Percentiles rank a stretch among this genome's conserved stretches.
Evolutionary conservation across 2,329 filamentous ascomycete genomes (phyloP).

Genomic region (Botrytis medusae): DNA sequence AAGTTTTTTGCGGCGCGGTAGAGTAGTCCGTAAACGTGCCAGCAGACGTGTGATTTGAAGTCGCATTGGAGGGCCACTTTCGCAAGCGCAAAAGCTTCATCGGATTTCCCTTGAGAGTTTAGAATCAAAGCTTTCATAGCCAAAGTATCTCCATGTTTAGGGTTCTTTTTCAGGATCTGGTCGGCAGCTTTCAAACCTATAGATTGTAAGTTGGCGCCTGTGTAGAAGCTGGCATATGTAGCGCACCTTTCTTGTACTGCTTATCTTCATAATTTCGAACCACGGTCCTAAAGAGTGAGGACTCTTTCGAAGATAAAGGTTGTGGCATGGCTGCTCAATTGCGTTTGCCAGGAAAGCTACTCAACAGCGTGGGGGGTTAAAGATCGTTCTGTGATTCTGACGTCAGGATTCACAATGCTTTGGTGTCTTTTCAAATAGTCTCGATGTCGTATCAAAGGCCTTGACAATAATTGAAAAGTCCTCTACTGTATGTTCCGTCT

Average conservation of each 20-base stretch:
- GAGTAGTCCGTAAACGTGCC: conserved; percentile 96
- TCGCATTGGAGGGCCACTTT: conserved; percentile 91
- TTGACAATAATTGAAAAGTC: background rate
- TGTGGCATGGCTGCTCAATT: conserved; percentile 59
- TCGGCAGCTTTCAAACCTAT: conserved; percentile 87
- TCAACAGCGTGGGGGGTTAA: conserved; percentile 13
- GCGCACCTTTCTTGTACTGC: conserved; percentile 83
- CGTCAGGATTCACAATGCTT: background rate
- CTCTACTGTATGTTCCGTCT: background rate
- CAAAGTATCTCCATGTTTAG: conserved; percentile 95
- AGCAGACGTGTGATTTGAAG: conserved; percentile 99
- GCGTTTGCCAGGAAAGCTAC: conserved; percentile 7
- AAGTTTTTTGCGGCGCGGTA: conserved; percentile 96
- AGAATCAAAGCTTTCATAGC: conserved; percentile 99
- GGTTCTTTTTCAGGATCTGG: conserved; percentile 91
- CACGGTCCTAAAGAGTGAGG: conserved; percentile 88
- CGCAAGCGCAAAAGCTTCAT: conserved; percentile 90
- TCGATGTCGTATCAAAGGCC: background rate
- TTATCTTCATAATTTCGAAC: conserved; percentile 97
- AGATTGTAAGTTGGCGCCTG: conserved; percentile 30
- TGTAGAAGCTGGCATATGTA: conserved; percentile 19
- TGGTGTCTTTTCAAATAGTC: background rate
- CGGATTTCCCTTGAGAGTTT: conserved; percentile 86
- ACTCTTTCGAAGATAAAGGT: conserved; percentile 80
- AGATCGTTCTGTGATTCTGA: conserved; percentile 6